Percentiles rank a stretch among this genome's conserved stretches.
phyloP scores from a whole-genome alignment of 2,329 filamentous ascomycete species.

The Xylaria sp. region DNA sequence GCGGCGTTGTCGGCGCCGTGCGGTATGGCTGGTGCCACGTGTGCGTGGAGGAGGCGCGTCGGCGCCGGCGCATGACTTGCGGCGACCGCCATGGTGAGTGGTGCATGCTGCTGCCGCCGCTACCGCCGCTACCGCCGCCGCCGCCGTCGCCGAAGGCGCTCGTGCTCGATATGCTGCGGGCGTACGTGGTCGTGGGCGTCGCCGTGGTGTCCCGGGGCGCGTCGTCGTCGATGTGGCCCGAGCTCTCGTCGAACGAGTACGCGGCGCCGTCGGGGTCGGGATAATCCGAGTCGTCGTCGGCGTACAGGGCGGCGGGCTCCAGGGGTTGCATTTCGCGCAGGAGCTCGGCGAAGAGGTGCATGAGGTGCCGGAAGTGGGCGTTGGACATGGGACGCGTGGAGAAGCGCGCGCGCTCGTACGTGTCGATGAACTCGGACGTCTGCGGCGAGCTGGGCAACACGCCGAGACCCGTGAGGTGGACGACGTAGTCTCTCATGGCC shows the following conservation, averaged over 20 bases:
- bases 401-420: conserved; percentile 87
- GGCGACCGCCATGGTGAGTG: too few relatives aligned
- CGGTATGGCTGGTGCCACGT: conserved; percentile 51
- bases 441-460: conserved; percentile 50
- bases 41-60: conserved; percentile 47
- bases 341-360: conserved; percentile 82
- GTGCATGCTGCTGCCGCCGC: conserved; percentile 29
- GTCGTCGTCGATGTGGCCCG: conserved; percentile 42
- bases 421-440: conserved; percentile 66
- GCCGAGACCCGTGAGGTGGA: conserved; percentile 67
- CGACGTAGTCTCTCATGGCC: conserved; percentile 78
- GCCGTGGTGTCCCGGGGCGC: conserved; percentile 47
- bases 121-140: too few relatives aligned
- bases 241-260: conserved; percentile 23
- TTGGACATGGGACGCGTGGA: conserved; percentile 71
- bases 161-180: conserved; percentile 31
- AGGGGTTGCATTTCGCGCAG: conserved; percentile 74
- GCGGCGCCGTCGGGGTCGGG: conserved; percentile 28
- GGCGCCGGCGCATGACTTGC: conserved; percentile 27
- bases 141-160: conserved; percentile 30
- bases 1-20: conserved; percentile 58
- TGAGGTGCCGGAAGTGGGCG: conserved; percentile 72
- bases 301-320: conserved; percentile 54
- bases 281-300: conserved; percentile 4
- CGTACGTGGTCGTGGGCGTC: conserved; percentile 43